A percentile compares a stretch with the other conserved stretches of the same genome.
phyloP scores from a whole-genome alignment of 169 alveolate genomes.

The Eimeria brunetti region DNA sequence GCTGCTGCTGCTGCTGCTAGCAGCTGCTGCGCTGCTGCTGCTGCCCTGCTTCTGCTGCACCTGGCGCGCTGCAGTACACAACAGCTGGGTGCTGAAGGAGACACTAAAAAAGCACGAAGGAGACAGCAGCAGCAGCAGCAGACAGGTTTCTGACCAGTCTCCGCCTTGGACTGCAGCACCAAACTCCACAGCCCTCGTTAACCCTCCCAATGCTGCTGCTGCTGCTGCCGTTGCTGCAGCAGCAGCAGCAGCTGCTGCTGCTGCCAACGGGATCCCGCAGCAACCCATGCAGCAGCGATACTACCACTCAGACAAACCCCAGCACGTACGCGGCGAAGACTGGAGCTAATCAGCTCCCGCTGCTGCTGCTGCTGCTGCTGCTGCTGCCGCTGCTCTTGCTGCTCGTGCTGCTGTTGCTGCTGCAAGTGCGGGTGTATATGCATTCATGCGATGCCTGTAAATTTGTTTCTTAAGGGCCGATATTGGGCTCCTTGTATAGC shows the following conservation, averaged over 20 bases:
- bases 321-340: background rate
- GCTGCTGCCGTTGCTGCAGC: constrained; percentile 59
- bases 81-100: background rate
- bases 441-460: too few species aligned
- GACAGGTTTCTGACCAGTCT: background rate
- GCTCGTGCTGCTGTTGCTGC: background rate
- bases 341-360: background rate
- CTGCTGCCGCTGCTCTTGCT: too few species aligned
- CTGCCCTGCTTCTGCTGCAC: constrained; percentile 38
- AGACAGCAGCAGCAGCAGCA: background rate
- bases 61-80: constrained; percentile 24
- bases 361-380: background rate
- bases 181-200: background rate
- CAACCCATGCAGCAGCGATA: constrained; percentile 37
- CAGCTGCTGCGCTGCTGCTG: constrained; percentile 49
- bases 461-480: too few species aligned
- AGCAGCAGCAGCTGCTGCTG: constrained; percentile 32
- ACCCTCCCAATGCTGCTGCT: constrained; percentile 35
- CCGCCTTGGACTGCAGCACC: background rate
- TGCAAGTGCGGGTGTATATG: background rate
- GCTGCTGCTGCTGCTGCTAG: constrained; percentile 40
- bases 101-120: background rate
- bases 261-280: constrained; percentile 22
- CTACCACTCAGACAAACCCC: constrained; percentile 5
- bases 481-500: too few species aligned